Conservation (phyloP, 306 rosid species). For the Vicia sativa region DNA sequence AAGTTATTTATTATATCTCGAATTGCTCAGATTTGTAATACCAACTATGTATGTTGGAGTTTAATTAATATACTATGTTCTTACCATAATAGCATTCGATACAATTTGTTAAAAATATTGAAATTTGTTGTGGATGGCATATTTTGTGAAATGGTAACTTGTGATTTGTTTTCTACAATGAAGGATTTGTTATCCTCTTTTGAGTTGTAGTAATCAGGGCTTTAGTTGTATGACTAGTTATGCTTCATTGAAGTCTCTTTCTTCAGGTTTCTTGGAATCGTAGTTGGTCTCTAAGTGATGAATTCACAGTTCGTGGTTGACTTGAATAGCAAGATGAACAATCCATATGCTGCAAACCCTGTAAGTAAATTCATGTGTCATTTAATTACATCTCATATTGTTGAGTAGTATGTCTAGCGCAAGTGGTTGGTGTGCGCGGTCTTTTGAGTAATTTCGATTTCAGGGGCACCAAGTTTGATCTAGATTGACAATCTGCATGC, state of each 20-base stretch:
- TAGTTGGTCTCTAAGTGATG: constrained; percentile 49
- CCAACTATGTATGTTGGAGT: neutral
- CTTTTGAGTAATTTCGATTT: no score
- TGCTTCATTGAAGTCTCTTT: constrained; percentile 37
- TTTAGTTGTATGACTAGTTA: neutral
- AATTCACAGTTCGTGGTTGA: constrained; percentile 41
- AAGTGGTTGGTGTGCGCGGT: no score
- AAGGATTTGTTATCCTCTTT: neutral
- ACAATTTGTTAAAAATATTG: neutral
- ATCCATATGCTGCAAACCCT: constrained; percentile 55
- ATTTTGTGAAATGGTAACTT: constrained; percentile 4
- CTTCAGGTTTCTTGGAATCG: constrained; percentile 57
- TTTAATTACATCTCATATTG: constrained; percentile 34
- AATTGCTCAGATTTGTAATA: neutral
- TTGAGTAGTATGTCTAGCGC: constrained; percentile 27
- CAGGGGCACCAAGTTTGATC: no score
- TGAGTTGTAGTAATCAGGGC: neutral
- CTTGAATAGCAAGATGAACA: constrained; percentile 65
- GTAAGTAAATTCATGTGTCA: constrained; percentile 50
- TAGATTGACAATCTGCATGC: constrained; percentile 40
- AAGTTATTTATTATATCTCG: neutral
- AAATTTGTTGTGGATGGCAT: neutral
- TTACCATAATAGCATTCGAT: neutral
- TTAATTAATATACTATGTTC: neutral
- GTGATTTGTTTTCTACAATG: neutral